A percentile compares a stretch with the other conserved stretches of the same genome.
phyloP scores from a whole-genome alignment of 306 rosid species.

The Vigna angularis region DNA sequence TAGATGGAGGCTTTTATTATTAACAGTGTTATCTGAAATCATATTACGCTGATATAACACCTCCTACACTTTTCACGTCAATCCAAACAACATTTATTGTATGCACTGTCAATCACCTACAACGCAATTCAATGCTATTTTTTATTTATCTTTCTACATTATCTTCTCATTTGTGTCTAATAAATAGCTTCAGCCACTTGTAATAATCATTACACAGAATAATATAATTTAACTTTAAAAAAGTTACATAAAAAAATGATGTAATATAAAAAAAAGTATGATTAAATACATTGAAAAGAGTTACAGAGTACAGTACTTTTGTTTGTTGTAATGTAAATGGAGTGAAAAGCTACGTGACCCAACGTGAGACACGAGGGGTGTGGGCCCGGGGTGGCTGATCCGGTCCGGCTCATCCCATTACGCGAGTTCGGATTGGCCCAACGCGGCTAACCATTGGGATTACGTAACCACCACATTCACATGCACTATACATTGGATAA shows the following conservation, averaged over 20 bases:
- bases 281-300: neutral
- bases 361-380: conserved; percentile 35
- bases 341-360: neutral
- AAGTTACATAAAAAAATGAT: neutral
- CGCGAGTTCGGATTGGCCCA: conserved; percentile 49
- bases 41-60: too few relatives aligned
- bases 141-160: neutral
- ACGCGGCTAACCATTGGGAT: conserved; percentile 52
- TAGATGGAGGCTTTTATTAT: too few relatives aligned
- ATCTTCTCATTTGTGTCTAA: neutral
- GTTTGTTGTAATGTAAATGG: neutral
- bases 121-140: neutral
- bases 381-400: conserved; percentile 31
- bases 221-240: neutral
- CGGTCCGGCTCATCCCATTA: conserved; percentile 27
- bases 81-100: neutral
- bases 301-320: neutral
- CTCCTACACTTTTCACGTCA: neutral
- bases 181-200: neutral
- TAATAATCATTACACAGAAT: neutral
- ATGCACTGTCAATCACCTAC: neutral
- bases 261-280: neutral
- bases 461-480: conserved; percentile 46
- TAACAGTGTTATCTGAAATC: too few relatives aligned
- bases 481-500: conserved; percentile 56